Conservation (phyloP, 257 asterid species). For the Forsythia viridissima region DNA sequence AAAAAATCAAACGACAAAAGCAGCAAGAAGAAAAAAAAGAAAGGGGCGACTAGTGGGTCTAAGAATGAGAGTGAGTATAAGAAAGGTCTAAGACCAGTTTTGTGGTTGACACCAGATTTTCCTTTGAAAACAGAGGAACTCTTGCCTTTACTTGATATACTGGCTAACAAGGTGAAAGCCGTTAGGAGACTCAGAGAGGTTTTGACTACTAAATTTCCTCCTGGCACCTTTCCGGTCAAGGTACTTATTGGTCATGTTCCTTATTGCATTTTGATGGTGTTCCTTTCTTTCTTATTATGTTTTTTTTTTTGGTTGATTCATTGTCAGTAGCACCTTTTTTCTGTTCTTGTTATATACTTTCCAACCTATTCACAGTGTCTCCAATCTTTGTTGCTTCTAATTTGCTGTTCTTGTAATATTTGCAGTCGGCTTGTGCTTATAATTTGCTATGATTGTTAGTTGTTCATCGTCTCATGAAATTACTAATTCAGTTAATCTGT, state of each 20-base stretch:
- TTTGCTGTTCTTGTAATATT: neutral
- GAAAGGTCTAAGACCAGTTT: conserved; percentile 65
- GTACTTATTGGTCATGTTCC: conserved; percentile 39
- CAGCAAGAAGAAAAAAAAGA: conserved; percentile 86
- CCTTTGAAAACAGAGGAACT: conserved; percentile 94
- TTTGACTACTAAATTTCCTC: conserved; percentile 91
- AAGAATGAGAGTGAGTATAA: too few relatives aligned
- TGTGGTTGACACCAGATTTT: conserved; percentile 98
- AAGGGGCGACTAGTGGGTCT: too few relatives aligned
- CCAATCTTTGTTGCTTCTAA: neutral
- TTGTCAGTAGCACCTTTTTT: conserved; percentile 2
- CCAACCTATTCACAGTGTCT: neutral
- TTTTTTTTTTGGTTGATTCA: conserved; percentile 8
- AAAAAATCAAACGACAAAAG: conserved; percentile 74
- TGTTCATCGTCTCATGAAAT: conserved; percentile 12
- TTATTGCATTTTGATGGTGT: conserved; percentile 15
- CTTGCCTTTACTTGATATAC: conserved; percentile 92
- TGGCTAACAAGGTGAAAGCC: conserved; percentile 97
- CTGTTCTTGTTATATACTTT: neutral
- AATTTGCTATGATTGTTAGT: neutral
- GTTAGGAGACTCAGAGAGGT: conserved; percentile 95
- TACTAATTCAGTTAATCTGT: neutral
- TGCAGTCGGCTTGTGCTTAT: neutral
- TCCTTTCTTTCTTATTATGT: neutral
- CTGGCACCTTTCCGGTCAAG: conserved; percentile 97